phyloP scores from a whole-genome alignment of 1,284 basidiomycete genomes.

The Puccinia novopanici region DNA sequence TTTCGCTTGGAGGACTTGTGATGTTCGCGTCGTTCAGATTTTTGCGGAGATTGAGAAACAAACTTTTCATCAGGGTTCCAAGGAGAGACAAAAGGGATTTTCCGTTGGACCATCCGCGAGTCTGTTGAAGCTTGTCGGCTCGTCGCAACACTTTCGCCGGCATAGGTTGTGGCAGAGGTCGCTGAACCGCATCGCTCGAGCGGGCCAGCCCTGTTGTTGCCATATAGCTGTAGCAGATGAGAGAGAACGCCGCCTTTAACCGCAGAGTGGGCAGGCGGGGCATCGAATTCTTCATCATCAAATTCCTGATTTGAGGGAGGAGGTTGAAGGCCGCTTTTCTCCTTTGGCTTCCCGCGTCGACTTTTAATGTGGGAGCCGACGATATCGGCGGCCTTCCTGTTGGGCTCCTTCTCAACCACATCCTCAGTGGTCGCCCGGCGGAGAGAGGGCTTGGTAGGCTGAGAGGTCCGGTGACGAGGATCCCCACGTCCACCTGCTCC shows the following conservation, averaged over 20 bases:
- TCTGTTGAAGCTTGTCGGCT: conserved; percentile 37
- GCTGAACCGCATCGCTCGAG: conserved; percentile 41
- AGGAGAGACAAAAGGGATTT: conserved; percentile 8
- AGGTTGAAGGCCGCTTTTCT: not conserved
- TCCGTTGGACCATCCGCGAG: conserved; percentile 21
- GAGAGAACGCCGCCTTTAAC: conserved; percentile 47
- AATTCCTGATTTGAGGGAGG: not conserved
- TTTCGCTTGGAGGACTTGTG: conserved; percentile 16
- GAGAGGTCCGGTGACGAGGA: conserved; percentile 39
- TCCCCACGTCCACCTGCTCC: conserved; percentile 20
- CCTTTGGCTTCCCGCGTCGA: conserved; percentile 19
- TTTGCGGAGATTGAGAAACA: not conserved
- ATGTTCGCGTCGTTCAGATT: not conserved
- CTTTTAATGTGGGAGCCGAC: conserved; percentile 42
- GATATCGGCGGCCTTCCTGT: conserved; percentile 26
- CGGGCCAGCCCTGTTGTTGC: conserved; percentile 10
- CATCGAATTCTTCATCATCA: conserved; percentile 36
- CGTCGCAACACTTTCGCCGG: conserved; percentile 37
- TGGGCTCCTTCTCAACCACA: conserved; percentile 36
- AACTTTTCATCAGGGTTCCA: conserved; percentile 11
- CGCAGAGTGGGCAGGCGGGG: not conserved
- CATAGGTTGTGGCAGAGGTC: conserved; percentile 38
- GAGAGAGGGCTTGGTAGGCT: conserved; percentile 42
- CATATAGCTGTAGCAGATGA: conserved; percentile 43
- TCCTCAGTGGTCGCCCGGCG: conserved; percentile 43